Evolutionary conservation across 495 filamentous ascomycete species (phyloP), one percentile per base, ranked within the genome.

Genomic region (Sabuloglossum arenarium): DNA sequence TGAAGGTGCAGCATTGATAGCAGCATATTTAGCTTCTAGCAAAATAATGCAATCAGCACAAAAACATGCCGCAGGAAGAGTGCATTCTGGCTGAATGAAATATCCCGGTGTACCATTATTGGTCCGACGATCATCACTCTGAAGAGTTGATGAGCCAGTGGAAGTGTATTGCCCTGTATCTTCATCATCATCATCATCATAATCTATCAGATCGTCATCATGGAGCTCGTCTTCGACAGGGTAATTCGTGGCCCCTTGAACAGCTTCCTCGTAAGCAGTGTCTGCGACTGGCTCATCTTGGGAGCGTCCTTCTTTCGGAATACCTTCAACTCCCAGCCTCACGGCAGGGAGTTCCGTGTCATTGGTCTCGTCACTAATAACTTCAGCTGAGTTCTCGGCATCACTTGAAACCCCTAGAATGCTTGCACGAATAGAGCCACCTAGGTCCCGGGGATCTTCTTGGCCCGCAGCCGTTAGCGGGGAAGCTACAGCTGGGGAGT

Each of bases 121-220:
- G 28, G 25, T 30, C 28, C 47, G 47, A 29, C 47, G 47, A 23
- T 54, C 53, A 39, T 54, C 53, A 54, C 30, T 31, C 37, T 54
- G 53, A 27, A 54, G 27, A 24, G 53, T 54, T 8, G 53, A 54
- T 14, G 53, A 54, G n/a, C 53, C 53, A 9, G 31, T 54, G 11
- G 53, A 54, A 37, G 28, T 54, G 6, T 54, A 31, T 37, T 54
- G 31, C 12, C 30, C 30, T 30, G 47, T 11, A 27, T 45, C 43
- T 9, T 61, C 55, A 11, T 60, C 63, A 27, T 55, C 37, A 16
- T 57, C 56, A 23, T 59, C 61, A 27, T 63, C 61, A 24, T 65
- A 59, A 37, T 61, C 60, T 53, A 67, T 66, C 56, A 65, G 62
- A 56, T 67, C 65, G 19, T 58, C 56, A 16, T 60, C 58, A 28